Evolutionary conservation across 1,284 basidiomycete genomes (phyloP), one percentile per base, ranked within the genome.

Genomic region (Schizophyllum amplum): DNA sequence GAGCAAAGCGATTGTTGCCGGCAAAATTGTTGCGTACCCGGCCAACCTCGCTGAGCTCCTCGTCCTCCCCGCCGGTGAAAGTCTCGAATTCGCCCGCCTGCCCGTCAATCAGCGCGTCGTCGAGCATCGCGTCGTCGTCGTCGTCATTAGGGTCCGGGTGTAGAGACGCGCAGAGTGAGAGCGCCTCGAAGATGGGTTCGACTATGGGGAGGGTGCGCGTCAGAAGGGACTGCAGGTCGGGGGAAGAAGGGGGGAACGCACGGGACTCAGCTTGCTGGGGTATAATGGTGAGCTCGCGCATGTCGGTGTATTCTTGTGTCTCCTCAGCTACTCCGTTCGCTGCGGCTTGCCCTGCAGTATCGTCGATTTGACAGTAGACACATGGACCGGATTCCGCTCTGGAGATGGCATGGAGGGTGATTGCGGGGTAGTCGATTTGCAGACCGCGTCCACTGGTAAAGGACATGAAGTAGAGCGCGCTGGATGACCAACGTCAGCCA

Each of bases 11-110:
- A 67, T 77, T 82, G 76, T 86, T 75, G 75, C 85, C 87, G 72
- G 83, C 71, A 71, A 90, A 91, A 87, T 92, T 84, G 71, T 84
- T 88, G 85, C 92, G 92, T 86, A 96, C 92, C 89, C 90, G 87
- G 76, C 94, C 94, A 63, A 87, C 85, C 72, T 89, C 86, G 67
- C 83, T 89, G 60, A 90, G 78, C 68, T 91, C 87, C 64, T 88
- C 77, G 17, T 74, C 78, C 56, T 79, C 81, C 52, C 76, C 77
- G 27, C 84, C 87, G 23, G 70, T 74, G 67, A 89, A 84, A 1
- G 76, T 75, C 61, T 87, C 83, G 64, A 87, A 83, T 9, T 66
- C 67, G 17, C 71, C 70, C 4, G 72, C 71, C 47, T 77, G 75
- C 2, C 76, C 67, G 61, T 86, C 81, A 60, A 86, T 74, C 61